These are phyloP conservation scores for Rhizopogon salebrosus DNA, from an alignment of 768 basidiomycete species.

Conservation along the genomic window DNA sequence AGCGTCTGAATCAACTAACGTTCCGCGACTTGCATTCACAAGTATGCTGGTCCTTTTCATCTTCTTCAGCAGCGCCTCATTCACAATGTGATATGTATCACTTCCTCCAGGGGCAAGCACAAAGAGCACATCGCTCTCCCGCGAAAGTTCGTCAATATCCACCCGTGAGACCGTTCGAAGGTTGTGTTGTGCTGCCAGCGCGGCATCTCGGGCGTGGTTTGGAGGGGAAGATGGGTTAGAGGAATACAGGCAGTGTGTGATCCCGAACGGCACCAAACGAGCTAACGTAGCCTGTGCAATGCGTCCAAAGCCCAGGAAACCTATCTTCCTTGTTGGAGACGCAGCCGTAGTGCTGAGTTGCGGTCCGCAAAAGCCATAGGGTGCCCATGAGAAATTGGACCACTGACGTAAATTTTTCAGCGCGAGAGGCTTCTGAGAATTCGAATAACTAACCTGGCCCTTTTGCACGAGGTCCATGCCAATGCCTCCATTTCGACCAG, in stretches of 20 bases:
- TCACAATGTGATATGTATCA: conserved; percentile 67
- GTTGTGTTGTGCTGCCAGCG: conserved; percentile 30
- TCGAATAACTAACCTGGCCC: conserved; percentile 49
- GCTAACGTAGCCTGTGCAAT: conserved; percentile 83
- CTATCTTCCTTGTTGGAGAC: conserved; percentile 60
- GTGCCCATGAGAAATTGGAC: conserved; percentile 74
- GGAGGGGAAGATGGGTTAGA: conserved; percentile 49
- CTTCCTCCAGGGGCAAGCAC: conserved; percentile 75
- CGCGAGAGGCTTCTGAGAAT: neutral
- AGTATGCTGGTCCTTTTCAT: conserved; percentile 87
- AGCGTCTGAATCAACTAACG: conserved; percentile 87
- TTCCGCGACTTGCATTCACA: conserved; percentile 82
- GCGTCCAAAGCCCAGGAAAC: conserved; percentile 93
- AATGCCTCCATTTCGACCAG: conserved; percentile 71
- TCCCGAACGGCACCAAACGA: conserved; percentile 79
- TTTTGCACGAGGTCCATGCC: conserved; percentile 59
- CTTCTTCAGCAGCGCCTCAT: conserved; percentile 61
- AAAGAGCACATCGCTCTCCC: conserved; percentile 79
- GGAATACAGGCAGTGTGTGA: conserved; percentile 68
- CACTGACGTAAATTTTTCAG: conserved; percentile 45
- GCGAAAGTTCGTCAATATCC: conserved; percentile 62
- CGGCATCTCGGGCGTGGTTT: conserved; percentile 33
- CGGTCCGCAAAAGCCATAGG: conserved; percentile 81
- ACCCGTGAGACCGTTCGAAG: conserved; percentile 48
- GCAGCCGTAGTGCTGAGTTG: conserved; percentile 57